Percentiles rank a stretch among this genome's conserved stretches.
Conservation (phyloP, 352 stramenopile genomes). For the Phytophthora citrophthora region DNA sequence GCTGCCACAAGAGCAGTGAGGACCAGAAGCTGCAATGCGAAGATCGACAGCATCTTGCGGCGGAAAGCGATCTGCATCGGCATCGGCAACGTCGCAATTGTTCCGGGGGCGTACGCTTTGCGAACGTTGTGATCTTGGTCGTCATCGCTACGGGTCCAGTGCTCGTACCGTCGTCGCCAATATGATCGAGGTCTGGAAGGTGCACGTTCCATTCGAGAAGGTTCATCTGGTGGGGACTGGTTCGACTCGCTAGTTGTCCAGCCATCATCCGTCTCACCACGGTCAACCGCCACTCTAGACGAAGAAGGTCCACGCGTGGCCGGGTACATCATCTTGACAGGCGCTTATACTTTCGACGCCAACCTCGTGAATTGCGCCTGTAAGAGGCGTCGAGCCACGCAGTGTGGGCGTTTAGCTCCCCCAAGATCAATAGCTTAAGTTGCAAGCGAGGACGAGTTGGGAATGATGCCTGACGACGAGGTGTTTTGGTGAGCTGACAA, state of each 20-base stretch:
- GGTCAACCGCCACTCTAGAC: constrained; percentile 30
- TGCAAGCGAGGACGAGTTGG: constrained; percentile 13
- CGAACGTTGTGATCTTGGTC: constrained; percentile 12
- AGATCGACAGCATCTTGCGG: constrained; percentile 54
- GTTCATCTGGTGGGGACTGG: constrained; percentile 1
- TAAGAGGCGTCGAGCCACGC: constrained; percentile 7
- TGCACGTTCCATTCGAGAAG: constrained; percentile 2
- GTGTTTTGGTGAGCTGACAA: constrained; percentile 4
- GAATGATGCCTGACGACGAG: constrained; percentile 20
- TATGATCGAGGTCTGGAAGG: constrained; percentile 21
- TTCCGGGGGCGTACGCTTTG: constrained; percentile 33
- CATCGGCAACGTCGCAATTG: constrained; percentile 44
- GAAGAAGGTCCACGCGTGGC: constrained; percentile 22
- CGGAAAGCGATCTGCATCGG: constrained; percentile 53
- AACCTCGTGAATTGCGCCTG: constrained; percentile 15
- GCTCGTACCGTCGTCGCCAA: constrained; percentile 36
- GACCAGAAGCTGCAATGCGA: constrained; percentile 49
- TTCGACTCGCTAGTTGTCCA: constrained; percentile 12
- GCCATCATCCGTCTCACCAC: constrained; percentile 30
- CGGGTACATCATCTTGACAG: constrained; percentile 29
- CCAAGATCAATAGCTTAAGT: constrained; percentile 1
- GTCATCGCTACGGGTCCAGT: constrained; percentile 23
- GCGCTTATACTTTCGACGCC: neutral
- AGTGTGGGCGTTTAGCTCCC: neutral
- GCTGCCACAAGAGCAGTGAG: constrained; percentile 39